Evolutionary conservation across 768 basidiomycete species (phyloP), one percentile per base, ranked within the genome.

Genomic region (Hypholoma fasciculare): DNA sequence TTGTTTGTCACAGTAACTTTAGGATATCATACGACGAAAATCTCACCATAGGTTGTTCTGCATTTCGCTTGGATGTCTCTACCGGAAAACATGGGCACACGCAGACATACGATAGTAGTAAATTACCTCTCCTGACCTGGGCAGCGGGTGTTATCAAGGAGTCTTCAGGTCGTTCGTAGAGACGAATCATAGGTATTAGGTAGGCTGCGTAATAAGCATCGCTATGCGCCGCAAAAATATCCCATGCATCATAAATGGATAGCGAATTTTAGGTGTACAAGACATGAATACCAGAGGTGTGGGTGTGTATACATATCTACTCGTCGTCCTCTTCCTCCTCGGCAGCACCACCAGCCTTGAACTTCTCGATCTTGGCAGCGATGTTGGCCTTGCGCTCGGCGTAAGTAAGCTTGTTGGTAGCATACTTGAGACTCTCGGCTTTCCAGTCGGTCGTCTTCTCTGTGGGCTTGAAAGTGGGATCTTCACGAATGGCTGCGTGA

Each of bases 391-490:
- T 82, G 71, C 95, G 88, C 79, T 96, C 78, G 49, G 82, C 93
- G 65, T 81, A 68, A 38, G 86, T 92, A 71, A 94, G 88, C 73
- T 80, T 91, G 69, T 65, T 63, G 57, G 76, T 75, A 75, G 84
- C 83, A 82, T 83, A 81, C 73, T 96, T 94, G 68, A 82, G 71
- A 57, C 79, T 76, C 75, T 97, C 96, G 34, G 89, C 81, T 72
- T 90, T 94, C 96, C 96, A 98, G 78, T 96, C 92, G 68, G 83
- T 83, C 42, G 87, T 75, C 80, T 98, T 97, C 61, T 95, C 91
- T 39, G 89, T 86, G 51, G 93, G 88, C 74, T 92, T 87, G 85
- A 96, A 96, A 19, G 77, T 74, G 48, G 97, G 96, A 72, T 97
- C 89, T 71, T 96, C 96, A 61, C 97, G 92, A 75, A 98, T 99